Evolutionary conservation across 2,329 filamentous ascomycete genomes (phyloP), one percentile per base, ranked within the genome.

Genomic region (Fusarium sp.): DNA sequence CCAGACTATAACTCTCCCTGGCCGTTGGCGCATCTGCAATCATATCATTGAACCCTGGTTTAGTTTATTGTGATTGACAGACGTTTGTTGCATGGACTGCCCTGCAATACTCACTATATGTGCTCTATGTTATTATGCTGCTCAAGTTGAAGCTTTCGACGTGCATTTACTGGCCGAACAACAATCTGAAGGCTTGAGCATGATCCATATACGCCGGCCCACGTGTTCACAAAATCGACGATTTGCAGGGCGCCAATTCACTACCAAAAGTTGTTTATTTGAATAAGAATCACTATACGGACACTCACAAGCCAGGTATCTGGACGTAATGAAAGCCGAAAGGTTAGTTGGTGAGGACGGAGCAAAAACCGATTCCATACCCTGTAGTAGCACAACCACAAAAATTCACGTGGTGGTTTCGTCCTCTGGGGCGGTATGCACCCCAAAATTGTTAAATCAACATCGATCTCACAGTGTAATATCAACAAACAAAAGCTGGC

Each of bases 51-150:
- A 30, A 49, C 51, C 57, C 35, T 23, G 23, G 17, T 20, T 62
- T 20, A n/a, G 17, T 20, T 39, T 33, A 20, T 35, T 23, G 17
- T 48, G 20, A 23, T 44, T 66, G 35, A 41, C 35, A 53, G 43
- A 45, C 20, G 8, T 25, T 22, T 25, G 30, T 58, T 46, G 53
- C 66, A 62, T 57, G 64, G 58, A 67, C 35, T 25, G 54, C 52
- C 59, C 49, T 57, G 51, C 41, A 19, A 55, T 37, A 25, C 19
- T 25, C 33, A 20, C 56, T 47, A 63, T 64, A 66, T 51, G 50
- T 59, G 53, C 25, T 46, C 25, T 27, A 45, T 20, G 15, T 32
- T 59, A 61, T 65, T 40, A 33, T 48, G 39, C 25, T 27, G 23
- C 41, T 23, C 23, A 30, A 43, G 27, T 56, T 41, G 35, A 41